Evolutionary conservation across 306 rosid genomes (phyloP), one percentile per base, ranked within the genome.

Genomic region (Cicer chorassanicum): DNA sequence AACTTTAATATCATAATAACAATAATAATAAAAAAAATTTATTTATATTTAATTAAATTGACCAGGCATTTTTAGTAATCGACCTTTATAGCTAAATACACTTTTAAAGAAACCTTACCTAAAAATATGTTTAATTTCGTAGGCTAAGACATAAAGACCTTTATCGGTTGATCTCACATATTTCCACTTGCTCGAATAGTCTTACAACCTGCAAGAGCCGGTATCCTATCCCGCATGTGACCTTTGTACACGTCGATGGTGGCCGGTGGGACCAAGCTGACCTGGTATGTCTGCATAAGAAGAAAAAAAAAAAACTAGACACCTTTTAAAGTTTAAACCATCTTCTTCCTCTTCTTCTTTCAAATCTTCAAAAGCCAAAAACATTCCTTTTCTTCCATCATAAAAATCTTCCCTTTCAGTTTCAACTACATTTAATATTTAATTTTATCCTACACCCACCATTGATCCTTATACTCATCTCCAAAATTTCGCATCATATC

Each of bases 201-300:
- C 21, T 19, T 44, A 9, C 24, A 34, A 36, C 61, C 19, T 29
- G 51, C 3, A 62, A 19, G 14, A 18, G 12, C 55, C 67, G 57
- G 65, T 62, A n/a, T n/a, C n/a, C n/a, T n/a, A n/a, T n/a, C n/a
- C n/a, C n/a, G n/a, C 53, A 6, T 13, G 62, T 10, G 48, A 9
- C n/a, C 39, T 40, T 56, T 18, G 76, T 65, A 15, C 67, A 15
- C 24, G 53, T 72, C 72, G 67, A 40, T 49, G 36, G 57, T 49
- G 38, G 53, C 29, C 34, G 36, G 57, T 49, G 43, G 53, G 49
- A 73, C 68, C 60, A 72, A 45, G 68, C 69, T 76, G 70, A 76
- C 46, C 3, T 75, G 54, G 59, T 54, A 0, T 1, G 34, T 44
- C n/a, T 16, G 7, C 41, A 13, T 7, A 44, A 9, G 16, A 6